A percentile compares a stretch with the other conserved stretches of the same genome.
These are phyloP conservation scores for Neurospora crassa DNA, from an alignment of 2,329 filamentous ascomycete genomes.

Conservation along the genomic window DNA sequence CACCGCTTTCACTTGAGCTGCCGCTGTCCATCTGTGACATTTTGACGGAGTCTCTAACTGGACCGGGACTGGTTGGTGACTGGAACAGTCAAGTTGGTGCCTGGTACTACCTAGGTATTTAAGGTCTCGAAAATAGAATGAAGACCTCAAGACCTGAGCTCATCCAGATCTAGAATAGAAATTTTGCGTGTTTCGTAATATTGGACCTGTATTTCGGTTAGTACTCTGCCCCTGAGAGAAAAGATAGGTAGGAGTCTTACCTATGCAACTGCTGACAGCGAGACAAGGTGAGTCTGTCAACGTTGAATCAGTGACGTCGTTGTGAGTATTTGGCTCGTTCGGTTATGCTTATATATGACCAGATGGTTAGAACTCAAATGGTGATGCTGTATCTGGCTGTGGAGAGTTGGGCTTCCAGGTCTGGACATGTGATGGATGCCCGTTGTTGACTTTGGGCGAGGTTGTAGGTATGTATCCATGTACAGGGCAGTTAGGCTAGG, in stretches of 20 bases:
- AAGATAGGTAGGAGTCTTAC: neutral
- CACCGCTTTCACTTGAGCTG: neutral
- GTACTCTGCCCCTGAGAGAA: neutral
- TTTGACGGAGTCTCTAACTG: neutral
- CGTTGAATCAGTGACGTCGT: neutral
- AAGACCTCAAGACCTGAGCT: neutral
- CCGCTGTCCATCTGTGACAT: neutral
- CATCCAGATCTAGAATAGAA: neutral
- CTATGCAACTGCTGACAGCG: neutral
- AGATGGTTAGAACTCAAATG: neutral
- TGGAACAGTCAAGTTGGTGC: neutral
- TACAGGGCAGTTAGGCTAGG: too few relatives aligned
- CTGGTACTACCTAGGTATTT: neutral
- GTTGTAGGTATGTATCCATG: neutral
- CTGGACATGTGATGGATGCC: neutral
- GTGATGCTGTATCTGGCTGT: neutral
- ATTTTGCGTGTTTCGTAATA: neutral
- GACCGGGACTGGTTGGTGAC: neutral
- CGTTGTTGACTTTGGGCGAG: neutral
- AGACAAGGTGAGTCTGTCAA: neutral
- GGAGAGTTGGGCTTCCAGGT: neutral
- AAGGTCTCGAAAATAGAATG: neutral
- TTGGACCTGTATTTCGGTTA: neutral
- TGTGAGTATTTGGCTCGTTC: neutral
- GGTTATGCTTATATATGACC: neutral